Evolutionary conservation across 148 eudicot species (phyloP), one percentile per base, ranked within the genome.

Genomic region (Chenopodium formosanum): DNA sequence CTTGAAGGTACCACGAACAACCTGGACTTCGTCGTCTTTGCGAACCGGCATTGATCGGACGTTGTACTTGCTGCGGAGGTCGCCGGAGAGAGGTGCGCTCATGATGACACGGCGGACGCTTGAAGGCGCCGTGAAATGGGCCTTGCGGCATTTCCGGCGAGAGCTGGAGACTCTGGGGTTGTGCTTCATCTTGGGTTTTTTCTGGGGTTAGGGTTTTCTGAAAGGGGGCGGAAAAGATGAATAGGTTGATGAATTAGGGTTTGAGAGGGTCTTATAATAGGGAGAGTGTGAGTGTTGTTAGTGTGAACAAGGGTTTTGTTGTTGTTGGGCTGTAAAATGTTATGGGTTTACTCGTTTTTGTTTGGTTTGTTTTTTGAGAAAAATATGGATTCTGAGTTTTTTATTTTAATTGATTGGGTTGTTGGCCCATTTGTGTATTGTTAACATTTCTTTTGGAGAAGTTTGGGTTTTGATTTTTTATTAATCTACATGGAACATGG

Each of bases 21-120:
- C 93, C 80, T 90, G 96, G 1, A 92, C 96, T 58, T 92, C 92
- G 77, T 92, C 96, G 87, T 92, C 96, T 62, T 92, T 92, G 73
- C 93, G 90, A 11, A 92, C 91, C 3, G 96, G 96, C 86, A 92
- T 82, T 0, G 96, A 92, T 0, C 93, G 88, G 68, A 88, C 93
- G 76, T 88, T 90, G 92, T 92, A 85, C 88, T 92, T 92, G 79
- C 75, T 56, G 0, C 96, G 87, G 82, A 92, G 92, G 52, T 92
- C 96, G 63, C 80, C 37, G 80, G 96, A 89, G 62, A 92, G 89
- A 31, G 96, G 92, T 2, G 96, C 90, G 63, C 86, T 83, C 96
- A 92, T 92, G 0, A 92, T 82, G 9, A 92, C 87, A 0, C 93
- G 91, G 32, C 96, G 92, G 40, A 87, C 84, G 73, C 88, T 84